phyloP scores from a whole-genome alignment of 169 alveolate genomes.

The Cryptosporidium bovis region DNA sequence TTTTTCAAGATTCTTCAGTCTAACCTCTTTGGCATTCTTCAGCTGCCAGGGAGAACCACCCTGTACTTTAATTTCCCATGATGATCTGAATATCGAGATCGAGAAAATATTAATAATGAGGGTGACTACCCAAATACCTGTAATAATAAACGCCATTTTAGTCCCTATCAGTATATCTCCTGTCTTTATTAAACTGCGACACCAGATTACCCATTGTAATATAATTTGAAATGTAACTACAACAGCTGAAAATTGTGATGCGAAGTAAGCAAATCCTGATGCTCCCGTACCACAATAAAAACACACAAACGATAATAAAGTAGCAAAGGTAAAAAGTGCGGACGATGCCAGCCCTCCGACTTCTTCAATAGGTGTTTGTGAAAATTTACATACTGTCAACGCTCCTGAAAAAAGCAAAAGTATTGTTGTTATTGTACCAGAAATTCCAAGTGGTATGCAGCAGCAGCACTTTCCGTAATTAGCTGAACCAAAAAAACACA shows the following conservation, averaged over 20 bases:
- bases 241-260: slow-evolving; percentile 55
- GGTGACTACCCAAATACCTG: slow-evolving; percentile 41
- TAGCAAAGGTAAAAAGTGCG: slow-evolving; percentile 31
- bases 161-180: slow-evolving; percentile 45
- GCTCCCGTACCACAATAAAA: slow-evolving; percentile 69
- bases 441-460: slow-evolving; percentile 58
- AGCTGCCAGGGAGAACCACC: slow-evolving; percentile 69
- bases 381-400: slow-evolving; percentile 52
- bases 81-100: slow-evolving; percentile 49
- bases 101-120: slow-evolving; percentile 38
- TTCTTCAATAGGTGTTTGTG: slow-evolving; percentile 64
- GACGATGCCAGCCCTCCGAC: slow-evolving; percentile 69
- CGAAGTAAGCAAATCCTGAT: slow-evolving; percentile 68
- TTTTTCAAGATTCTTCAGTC: slow-evolving; percentile 48
- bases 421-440: slow-evolving; percentile 56
- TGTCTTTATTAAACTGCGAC: slow-evolving; percentile 28
- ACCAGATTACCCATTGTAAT: slow-evolving; percentile 64
- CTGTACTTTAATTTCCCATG: slow-evolving; percentile 66
- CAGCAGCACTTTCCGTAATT: slow-evolving; percentile 64
- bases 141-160: slow-evolving; percentile 49
- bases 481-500: slow-evolving; percentile 67
- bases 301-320: slow-evolving; percentile 27
- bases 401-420: slow-evolving; percentile 16
- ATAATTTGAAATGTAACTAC: slow-evolving; percentile 53
- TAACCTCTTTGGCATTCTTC: slow-evolving; percentile 68